phyloP scores from a whole-genome alignment of 805 yeast genomes.

The Starmerella stigmatis region DNA sequence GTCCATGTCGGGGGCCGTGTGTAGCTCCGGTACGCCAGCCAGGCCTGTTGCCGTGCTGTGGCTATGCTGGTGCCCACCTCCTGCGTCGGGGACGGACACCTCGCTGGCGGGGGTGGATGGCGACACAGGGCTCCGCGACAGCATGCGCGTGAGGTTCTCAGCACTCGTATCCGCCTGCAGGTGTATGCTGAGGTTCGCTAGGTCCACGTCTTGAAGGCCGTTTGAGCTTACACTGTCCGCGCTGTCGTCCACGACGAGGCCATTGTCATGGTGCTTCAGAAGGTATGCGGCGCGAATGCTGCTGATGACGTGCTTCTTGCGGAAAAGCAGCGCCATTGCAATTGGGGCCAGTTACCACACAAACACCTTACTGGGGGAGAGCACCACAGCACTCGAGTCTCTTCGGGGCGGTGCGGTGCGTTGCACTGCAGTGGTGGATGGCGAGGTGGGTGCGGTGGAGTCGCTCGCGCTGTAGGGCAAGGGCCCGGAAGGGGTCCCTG shows the following conservation, averaged over 20 bases:
- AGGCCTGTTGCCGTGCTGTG: conserved; percentile 2
- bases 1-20: conserved; percentile 8
- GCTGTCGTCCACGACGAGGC: conserved; percentile 12
- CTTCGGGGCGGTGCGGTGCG: too few relatives aligned
- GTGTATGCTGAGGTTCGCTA: conserved; percentile 3
- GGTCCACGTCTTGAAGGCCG: conserved; percentile 12
- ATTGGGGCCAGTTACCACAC: too few relatives aligned
- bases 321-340: conserved; percentile 28
- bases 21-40: conserved; percentile 8
- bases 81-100: not conserved
- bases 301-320: conserved; percentile 28
- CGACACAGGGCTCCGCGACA: not conserved
- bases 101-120: conserved; percentile 1
- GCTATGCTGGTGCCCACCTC: not conserved
- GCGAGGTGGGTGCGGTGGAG: too few relatives aligned
- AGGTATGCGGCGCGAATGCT: conserved; percentile 28
- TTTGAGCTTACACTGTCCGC: not conserved
- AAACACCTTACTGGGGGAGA: too few relatives aligned
- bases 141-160: conserved; percentile 1
- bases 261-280: conserved; percentile 12
- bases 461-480: too few relatives aligned
- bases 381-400: too few relatives aligned
- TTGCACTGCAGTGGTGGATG: too few relatives aligned
- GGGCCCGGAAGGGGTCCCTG: too few relatives aligned
- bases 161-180: conserved; percentile 4